A percentile compares a stretch with the other conserved stretches of the same genome.
These are phyloP conservation scores for Amanita phalloides DNA, from an alignment of 768 basidiomycete species.

Conservation along the genomic window DNA sequence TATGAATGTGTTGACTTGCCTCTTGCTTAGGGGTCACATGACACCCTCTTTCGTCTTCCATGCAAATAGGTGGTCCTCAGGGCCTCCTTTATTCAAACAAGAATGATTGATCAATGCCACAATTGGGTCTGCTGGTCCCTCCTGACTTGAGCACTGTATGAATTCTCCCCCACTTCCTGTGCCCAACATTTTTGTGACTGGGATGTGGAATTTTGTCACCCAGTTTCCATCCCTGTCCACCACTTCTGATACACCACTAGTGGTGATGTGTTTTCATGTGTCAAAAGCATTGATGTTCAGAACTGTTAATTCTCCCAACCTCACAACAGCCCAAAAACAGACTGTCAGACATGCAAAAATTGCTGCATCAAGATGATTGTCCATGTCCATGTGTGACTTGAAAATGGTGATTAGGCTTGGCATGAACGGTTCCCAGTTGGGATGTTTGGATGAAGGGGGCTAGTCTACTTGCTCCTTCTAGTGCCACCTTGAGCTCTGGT, in stretches of 20 bases:
- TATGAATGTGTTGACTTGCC: too few relatives aligned
- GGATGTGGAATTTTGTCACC: conserved; percentile 7
- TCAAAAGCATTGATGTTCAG: too few relatives aligned
- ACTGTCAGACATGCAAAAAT: background rate
- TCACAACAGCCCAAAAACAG: background rate
- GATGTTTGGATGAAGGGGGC: background rate
- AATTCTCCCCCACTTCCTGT: too few relatives aligned
- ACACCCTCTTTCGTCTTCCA: too few relatives aligned
- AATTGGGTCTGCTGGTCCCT: too few relatives aligned
- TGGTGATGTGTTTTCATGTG: background rate
- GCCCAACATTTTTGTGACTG: background rate
- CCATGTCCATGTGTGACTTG: background rate
- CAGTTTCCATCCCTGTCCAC: background rate
- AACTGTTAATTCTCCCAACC: background rate
- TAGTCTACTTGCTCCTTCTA: background rate
- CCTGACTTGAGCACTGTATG: too few relatives aligned
- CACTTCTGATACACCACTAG: background rate
- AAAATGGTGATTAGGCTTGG: background rate
- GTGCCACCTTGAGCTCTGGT: background rate
- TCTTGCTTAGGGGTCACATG: too few relatives aligned
- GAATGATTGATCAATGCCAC: too few relatives aligned
- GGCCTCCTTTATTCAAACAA: too few relatives aligned
- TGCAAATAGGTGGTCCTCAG: too few relatives aligned
- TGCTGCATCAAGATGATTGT: background rate
- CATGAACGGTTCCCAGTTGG: background rate